Evolutionary conservation across 495 filamentous ascomycete species (phyloP), one percentile per base, ranked within the genome.

Genomic region (Penicillium roqueforti): DNA sequence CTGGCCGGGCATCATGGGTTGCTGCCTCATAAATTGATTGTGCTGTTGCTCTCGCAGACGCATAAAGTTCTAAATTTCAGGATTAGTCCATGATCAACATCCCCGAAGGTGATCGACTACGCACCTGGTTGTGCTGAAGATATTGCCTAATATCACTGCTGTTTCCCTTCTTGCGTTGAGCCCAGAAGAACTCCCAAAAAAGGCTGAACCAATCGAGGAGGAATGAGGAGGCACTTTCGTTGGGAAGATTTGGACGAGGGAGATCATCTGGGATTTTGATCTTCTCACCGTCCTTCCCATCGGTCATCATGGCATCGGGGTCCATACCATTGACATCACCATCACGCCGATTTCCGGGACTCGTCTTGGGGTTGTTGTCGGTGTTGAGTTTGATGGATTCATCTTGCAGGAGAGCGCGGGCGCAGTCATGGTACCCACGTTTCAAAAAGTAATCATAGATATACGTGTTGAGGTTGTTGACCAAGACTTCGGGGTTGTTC

Each of bases 371-470:
- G 38, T 82, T 68, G 32, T 82, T 82, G 23, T 87, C 82, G 45
- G 82, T 86, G 46, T 81, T 78, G 22, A 78, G 51, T 49, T 76
- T 76, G 55, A 76, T 65, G 13, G 65, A 68, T 39, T 76, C 74
- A 51, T 76, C 74, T 42, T 72, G 71, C 42, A 88, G 69, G 36
- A 97, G 74, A 16, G 84, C 79, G 60, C 86, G 82, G 52, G 93
- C 93, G 58, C 85, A 84, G 47, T 91, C 87, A 60, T 82, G 86
- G 77, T 95, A 86, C 47, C 80, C 80, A 68, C 89, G 86, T 63
- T 87, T 87, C 36, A 96, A 71, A 52, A 98, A 91, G 68, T 97
- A 97, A 61, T 96, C 91, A 76, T 97, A 97, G 54, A 98, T 98
- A 67, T 92, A 96, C 3, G 91, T 96, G 73, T 97, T 95, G 26